These are phyloP conservation scores for Beta corolliflora DNA, from an alignment of 179 eudicot species.

Conservation along the genomic window DNA sequence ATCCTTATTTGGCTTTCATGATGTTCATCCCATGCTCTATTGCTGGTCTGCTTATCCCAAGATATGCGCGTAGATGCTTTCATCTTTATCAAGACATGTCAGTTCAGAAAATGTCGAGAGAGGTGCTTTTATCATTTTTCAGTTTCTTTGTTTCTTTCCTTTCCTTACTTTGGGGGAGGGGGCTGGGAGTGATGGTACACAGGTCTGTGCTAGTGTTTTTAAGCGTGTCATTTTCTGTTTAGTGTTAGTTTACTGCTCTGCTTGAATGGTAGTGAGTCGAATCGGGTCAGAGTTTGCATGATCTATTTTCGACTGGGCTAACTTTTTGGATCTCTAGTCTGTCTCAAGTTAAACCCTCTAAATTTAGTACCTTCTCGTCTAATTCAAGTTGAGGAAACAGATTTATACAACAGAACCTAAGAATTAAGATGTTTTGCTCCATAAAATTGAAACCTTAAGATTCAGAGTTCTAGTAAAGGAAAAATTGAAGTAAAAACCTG, in stretches of 20 bases:
- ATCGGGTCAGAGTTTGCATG: too few relatives aligned
- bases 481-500: too few relatives aligned
- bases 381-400: too few relatives aligned
- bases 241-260: background rate
- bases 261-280: background rate
- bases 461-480: too few relatives aligned
- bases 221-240: background rate
- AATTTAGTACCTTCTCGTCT: too few relatives aligned
- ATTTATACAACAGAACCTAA: too few relatives aligned
- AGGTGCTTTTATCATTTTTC: conserved; percentile 44
- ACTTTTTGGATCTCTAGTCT: too few relatives aligned
- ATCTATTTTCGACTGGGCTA: too few relatives aligned
- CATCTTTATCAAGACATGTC: conserved; percentile 59
- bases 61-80: conserved; percentile 49
- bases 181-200: background rate
- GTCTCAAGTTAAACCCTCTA: too few relatives aligned
- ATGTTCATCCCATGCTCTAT: conserved; percentile 93
- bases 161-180: background rate
- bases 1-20: conserved; percentile 79
- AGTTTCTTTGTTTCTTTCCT: conserved; percentile 5
- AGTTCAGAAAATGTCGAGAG: conserved; percentile 41
- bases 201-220: background rate
- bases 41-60: conserved; percentile 82
- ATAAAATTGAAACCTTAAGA: too few relatives aligned
- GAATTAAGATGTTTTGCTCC: too few relatives aligned